Conservation (phyloP, 305 asterid genomes). For the Fraxinus albicans region DNA sequence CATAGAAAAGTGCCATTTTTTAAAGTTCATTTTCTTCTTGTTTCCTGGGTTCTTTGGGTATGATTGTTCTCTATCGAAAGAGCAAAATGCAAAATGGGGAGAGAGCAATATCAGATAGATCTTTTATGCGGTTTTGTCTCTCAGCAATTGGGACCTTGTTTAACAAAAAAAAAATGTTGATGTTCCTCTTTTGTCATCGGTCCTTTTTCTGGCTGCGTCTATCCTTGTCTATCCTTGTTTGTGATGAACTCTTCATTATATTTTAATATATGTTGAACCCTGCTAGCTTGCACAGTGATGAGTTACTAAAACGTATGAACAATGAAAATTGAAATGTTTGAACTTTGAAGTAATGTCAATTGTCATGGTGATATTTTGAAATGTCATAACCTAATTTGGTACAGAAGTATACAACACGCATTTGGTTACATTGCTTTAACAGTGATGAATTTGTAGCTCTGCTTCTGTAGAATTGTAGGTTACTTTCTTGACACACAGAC, state of each 20-base stretch:
- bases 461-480: constrained; percentile 7
- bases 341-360: neutral
- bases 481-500: constrained; percentile 8
- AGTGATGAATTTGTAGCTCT: constrained; percentile 9
- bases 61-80: neutral
- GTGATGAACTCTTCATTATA: neutral
- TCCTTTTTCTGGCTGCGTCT: neutral
- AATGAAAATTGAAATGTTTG: neutral
- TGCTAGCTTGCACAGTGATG: neutral
- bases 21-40: neutral
- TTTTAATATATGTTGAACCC: neutral
- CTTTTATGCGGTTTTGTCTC: neutral
- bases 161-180: neutral
- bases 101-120: neutral
- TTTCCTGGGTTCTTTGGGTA: neutral
- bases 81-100: neutral
- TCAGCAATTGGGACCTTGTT: neutral
- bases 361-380: neutral
- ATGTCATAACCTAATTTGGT: neutral
- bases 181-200: neutral
- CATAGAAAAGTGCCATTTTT: constrained; percentile 5
- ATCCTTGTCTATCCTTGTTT: neutral
- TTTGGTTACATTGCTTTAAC: neutral
- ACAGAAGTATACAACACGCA: neutral
- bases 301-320: neutral